phyloP scores from a whole-genome alignment of 2,329 filamentous ascomycete species.

The Zymoseptoria pseudotritici region DNA sequence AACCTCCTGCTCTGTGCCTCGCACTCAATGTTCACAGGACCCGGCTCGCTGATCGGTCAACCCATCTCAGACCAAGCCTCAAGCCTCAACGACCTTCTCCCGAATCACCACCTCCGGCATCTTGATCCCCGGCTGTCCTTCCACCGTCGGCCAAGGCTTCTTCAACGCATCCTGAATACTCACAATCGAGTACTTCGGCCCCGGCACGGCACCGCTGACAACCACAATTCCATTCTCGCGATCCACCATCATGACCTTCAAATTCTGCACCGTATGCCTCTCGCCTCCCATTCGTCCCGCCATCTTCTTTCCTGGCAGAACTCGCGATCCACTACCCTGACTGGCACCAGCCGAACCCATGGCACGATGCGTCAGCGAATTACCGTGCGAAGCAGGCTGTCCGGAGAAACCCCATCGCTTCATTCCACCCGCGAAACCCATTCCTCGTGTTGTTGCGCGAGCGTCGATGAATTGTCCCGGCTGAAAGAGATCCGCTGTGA shows the following conservation, averaged over 20 bases:
- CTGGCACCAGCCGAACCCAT: conserved; percentile 85
- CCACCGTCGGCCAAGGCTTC: conserved; percentile 62
- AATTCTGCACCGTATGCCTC: conserved; percentile 81
- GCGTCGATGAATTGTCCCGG: conserved; percentile 88
- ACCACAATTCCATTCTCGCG: conserved; percentile 79
- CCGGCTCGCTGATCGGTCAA: neutral
- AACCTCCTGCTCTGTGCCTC: too few relatives aligned
- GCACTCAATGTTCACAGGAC: too few relatives aligned
- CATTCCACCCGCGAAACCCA: conserved; percentile 96
- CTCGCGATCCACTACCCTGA: conserved; percentile 86
- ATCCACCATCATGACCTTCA: conserved; percentile 83
- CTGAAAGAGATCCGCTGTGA: conserved; percentile 85
- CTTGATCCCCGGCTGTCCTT: neutral
- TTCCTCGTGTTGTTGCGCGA: conserved; percentile 69
- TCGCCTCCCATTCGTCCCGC: conserved; percentile 90
- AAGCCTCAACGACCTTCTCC: neutral
- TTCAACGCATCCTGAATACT: conserved; percentile 85
- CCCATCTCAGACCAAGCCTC: neutral
- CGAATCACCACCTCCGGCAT: neutral
- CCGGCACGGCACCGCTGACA: conserved; percentile 78
- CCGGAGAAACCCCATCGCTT: conserved; percentile 87
- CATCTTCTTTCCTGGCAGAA: conserved; percentile 96
- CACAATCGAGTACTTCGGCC: conserved; percentile 79
- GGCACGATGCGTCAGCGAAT: conserved; percentile 85
- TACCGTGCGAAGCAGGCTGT: conserved; percentile 88